Evolutionary conservation across 2,329 filamentous ascomycete genomes (phyloP).

Genomic region (Dactylellina leptospora): DNA sequence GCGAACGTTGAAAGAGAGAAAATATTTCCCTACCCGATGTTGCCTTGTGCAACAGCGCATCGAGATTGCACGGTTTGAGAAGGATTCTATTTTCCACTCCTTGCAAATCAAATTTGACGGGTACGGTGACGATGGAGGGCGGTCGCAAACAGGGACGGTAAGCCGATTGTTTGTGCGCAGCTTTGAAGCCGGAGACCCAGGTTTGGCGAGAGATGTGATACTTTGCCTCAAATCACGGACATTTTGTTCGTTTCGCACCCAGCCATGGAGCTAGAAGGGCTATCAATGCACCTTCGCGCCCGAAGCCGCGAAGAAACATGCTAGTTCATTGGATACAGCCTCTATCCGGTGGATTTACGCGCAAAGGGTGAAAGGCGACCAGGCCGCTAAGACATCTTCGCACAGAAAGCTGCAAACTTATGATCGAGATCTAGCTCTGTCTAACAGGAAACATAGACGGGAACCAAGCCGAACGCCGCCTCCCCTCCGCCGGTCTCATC

Average conservation of each 20-base stretch:
- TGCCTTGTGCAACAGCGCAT: constrained; percentile 6
- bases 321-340: constrained; percentile 31
- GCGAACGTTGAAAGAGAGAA: not conserved
- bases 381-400: constrained; percentile 36
- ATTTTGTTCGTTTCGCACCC: constrained; percentile 33
- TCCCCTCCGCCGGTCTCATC: constrained; percentile 23
- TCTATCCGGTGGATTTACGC: constrained; percentile 34
- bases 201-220: constrained; percentile 18
- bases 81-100: not conserved
- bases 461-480: constrained; percentile 31
- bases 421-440: not conserved
- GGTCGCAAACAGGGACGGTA: constrained; percentile 3
- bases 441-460: constrained; percentile 10
- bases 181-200: constrained; percentile 2
- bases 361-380: constrained; percentile 25
- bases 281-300: constrained; percentile 38
- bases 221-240: constrained; percentile 50
- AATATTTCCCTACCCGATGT: not conserved
- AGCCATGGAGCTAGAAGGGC: constrained; percentile 39
- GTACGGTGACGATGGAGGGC: too few relatives aligned
- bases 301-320: constrained; percentile 46
- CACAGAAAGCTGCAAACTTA: too few relatives aligned
- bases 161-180: constrained; percentile 28
- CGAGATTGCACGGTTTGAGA: constrained; percentile 5
- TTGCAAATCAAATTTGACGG: not conserved